Evolutionary conservation across 768 basidiomycete species (phyloP).

Genomic region (Symmetrospora coprosmae): DNA sequence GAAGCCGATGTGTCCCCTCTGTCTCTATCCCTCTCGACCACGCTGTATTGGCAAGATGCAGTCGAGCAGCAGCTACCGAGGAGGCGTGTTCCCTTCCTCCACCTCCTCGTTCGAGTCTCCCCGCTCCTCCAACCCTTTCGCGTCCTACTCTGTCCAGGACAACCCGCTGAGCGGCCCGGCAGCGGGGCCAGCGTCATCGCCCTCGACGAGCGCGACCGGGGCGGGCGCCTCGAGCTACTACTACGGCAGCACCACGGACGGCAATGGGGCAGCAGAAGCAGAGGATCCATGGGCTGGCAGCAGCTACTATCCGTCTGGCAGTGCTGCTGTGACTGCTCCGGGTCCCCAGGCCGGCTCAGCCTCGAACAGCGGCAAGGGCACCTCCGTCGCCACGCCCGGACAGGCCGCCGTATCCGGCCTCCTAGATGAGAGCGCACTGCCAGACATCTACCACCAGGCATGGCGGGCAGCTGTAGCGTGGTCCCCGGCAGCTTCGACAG

Average conservation of each 20-base stretch:
- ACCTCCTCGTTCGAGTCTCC: constrained; percentile 14
- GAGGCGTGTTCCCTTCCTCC: too few relatives aligned
- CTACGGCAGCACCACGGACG: background rate
- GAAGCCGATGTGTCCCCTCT: too few relatives aligned
- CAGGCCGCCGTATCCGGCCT: background rate
- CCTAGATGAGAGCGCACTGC: constrained; percentile 4
- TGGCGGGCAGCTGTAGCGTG: background rate
- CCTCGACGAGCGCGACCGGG: background rate
- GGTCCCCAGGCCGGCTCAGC: background rate
- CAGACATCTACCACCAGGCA: background rate
- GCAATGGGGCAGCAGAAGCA: background rate
- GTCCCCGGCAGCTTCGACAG: background rate
- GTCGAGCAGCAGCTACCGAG: too few relatives aligned
- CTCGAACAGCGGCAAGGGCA: too few relatives aligned
- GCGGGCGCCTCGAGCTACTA: background rate
- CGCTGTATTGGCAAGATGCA: too few relatives aligned
- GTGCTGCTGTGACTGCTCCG: background rate
- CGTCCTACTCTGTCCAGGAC: constrained; percentile 4
- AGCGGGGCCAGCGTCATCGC: too few relatives aligned
- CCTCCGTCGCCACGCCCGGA: too few relatives aligned
- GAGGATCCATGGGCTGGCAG: constrained; percentile 14
- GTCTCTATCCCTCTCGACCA: too few relatives aligned
- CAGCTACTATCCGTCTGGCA: background rate
- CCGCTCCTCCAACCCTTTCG: background rate
- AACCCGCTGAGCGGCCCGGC: too few relatives aligned